A percentile compares a stretch with the other conserved stretches of the same genome.
phyloP scores from a whole-genome alignment of 2,329 filamentous ascomycete genomes.

The Aureobasidium melanogenum region DNA sequence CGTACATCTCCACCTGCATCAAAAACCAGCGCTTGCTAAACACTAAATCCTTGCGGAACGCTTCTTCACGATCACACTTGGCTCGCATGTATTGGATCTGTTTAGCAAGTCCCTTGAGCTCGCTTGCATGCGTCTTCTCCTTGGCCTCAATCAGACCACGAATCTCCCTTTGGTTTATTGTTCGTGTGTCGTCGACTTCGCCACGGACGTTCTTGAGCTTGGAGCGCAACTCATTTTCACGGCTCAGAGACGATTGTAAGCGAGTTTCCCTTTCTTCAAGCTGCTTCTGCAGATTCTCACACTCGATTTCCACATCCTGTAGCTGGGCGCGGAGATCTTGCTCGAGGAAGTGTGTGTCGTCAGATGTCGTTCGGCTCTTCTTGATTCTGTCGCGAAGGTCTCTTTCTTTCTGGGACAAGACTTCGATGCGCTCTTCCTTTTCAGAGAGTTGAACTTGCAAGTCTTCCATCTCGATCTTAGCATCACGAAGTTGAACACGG shows the following conservation, averaged over 20 bases:
- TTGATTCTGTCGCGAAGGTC: constrained; percentile 25
- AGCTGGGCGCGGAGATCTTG: constrained; percentile 30
- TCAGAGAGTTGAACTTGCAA: constrained; percentile 33
- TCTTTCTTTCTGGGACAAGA: constrained; percentile 33
- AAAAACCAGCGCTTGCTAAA: constrained; percentile 81
- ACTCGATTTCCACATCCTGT: constrained; percentile 31
- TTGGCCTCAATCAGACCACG: constrained; percentile 31
- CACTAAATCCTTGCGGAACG: constrained; percentile 68
- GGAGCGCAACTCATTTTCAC: constrained; percentile 28
- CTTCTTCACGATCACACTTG: constrained; percentile 68
- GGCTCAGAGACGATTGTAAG: constrained; percentile 22
- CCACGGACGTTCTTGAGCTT: constrained; percentile 22
- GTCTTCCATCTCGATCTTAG: constrained; percentile 24
- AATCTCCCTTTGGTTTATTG: constrained; percentile 21
- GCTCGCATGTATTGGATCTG: constrained; percentile 89
- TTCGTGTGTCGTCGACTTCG: constrained; percentile 16
- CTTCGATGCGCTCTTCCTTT: constrained; percentile 31
- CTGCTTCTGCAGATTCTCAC: constrained; percentile 30
- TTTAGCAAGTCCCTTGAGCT: constrained; percentile 73
- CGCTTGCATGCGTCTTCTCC: constrained; percentile 61
- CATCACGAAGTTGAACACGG: constrained; percentile 26
- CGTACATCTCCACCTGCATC: constrained; percentile 71
- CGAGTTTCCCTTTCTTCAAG: constrained; percentile 24
- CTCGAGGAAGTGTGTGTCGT: constrained; percentile 26
- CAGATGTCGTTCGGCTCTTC: constrained; percentile 17